These are phyloP conservation scores for Apiotrichum brassicae DNA, from an alignment of 1,284 basidiomycete species.

Conservation along the genomic window DNA sequence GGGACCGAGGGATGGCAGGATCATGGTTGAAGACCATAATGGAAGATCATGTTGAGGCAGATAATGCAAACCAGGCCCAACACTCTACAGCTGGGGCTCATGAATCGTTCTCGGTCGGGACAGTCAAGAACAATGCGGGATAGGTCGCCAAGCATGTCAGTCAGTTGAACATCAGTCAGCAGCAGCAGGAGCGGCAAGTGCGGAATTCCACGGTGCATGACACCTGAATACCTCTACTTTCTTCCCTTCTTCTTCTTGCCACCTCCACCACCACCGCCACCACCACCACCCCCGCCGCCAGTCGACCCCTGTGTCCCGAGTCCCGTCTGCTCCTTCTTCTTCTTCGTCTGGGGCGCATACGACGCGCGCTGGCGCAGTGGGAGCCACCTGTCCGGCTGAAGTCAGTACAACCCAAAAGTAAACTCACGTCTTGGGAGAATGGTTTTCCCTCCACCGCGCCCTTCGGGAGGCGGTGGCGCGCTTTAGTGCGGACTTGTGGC, in stretches of 20 bases:
- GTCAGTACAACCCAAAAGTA: neutral
- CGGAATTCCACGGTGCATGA: too few species aligned
- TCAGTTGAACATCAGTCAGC: too few species aligned
- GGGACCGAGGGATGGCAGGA: too few species aligned
- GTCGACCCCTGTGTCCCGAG: slow-evolving; percentile 14
- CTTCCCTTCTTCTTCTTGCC: slow-evolving; percentile 14
- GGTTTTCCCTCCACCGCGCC: slow-evolving; percentile 33
- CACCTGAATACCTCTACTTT: too few species aligned
- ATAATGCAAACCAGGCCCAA: too few species aligned
- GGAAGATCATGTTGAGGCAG: too few species aligned
- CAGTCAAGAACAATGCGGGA: too few species aligned
- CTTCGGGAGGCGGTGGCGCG: slow-evolving; percentile 42
- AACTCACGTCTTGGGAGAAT: slow-evolving; percentile 42
- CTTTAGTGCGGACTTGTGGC: slow-evolving; percentile 20
- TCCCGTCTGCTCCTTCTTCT: slow-evolving; percentile 32
- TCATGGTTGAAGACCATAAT: too few species aligned
- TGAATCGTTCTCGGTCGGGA: too few species aligned
- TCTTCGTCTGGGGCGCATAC: slow-evolving; percentile 26
- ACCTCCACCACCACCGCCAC: slow-evolving; percentile 8
- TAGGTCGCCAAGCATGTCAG: too few species aligned
- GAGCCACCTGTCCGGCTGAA: slow-evolving; percentile 45
- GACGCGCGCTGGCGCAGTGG: slow-evolving; percentile 39
- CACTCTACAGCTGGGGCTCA: too few species aligned
- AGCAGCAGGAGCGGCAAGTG: too few species aligned
- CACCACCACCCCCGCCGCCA: slow-evolving; percentile 4